Conservation (phyloP, 2,329 filamentous ascomycete genomes). For the Aspergillus fumigatiaffinis region DNA sequence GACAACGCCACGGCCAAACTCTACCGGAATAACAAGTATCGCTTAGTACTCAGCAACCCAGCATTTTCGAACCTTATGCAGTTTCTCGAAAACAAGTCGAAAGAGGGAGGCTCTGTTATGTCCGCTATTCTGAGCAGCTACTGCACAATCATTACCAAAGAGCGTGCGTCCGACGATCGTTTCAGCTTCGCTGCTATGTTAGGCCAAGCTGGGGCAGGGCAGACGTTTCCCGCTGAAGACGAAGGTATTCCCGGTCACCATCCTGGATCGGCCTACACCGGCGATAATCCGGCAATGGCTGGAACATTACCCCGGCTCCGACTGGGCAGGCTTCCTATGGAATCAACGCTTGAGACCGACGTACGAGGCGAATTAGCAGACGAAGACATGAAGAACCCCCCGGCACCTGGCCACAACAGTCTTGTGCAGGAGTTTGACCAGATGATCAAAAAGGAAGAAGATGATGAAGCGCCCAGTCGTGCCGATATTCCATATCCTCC, state of each 20-base stretch:
- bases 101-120: conserved; percentile 74
- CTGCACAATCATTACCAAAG: conserved; percentile 56
- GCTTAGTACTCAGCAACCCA: conserved; percentile 81
- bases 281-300: conserved; percentile 53
- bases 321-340: conserved; percentile 79
- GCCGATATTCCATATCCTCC: conserved; percentile 81
- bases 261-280: conserved; percentile 59
- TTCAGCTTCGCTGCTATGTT: conserved; percentile 59
- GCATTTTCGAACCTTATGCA: conserved; percentile 79
- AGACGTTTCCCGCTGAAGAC: conserved; percentile 61
- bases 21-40: conserved; percentile 83
- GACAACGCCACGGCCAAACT: conserved; percentile 74
- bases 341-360: conserved; percentile 75
- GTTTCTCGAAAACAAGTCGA: conserved; percentile 82
- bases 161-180: conserved; percentile 55
- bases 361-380: conserved; percentile 83
- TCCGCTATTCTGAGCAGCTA: conserved; percentile 65
- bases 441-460: conserved; percentile 84
- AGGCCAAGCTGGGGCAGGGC: conserved; percentile 50
- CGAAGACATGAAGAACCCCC: conserved; percentile 73
- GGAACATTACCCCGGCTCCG: conserved; percentile 61
- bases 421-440: conserved; percentile 85
- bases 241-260: conserved; percentile 67
- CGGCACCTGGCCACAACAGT: conserved; percentile 64
- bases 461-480: conserved; percentile 73